Evolutionary conservation across 2,329 filamentous ascomycete species (phyloP), one percentile per base, ranked within the genome.

Genomic region (Xylariaceae sp.): DNA sequence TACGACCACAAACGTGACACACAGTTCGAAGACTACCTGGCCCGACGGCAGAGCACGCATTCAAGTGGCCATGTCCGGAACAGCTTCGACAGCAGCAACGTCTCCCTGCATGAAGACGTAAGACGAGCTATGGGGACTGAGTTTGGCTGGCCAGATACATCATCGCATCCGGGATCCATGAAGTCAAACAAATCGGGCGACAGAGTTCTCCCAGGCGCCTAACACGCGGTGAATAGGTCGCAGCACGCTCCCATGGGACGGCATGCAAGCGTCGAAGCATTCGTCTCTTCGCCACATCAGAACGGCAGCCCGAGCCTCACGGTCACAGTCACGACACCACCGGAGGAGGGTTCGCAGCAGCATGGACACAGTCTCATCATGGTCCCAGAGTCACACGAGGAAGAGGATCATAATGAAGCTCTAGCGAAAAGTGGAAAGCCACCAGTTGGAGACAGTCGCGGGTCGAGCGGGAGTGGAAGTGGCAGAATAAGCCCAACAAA

Each of bases 1-100:
- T 78, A 78, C 62, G 70, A 66, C 47, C 75, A 78, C 63, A 66
- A 72, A 64, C 69, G 75, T 6, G 72, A 77, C 48, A 78, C 75
- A 4, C 69, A 73, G 49, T 79, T 77, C 52, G 76, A 78, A 45
- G 70, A 73, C 5, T 78, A 75, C 59, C 59, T 75, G 16, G 68
- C 69, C 19, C 69, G 66, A 9, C 68, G 69, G 11, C 57, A 54
- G 3, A 66, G 64, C 48, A 54, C 45, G 33, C 45, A 41, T 19
- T 43, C 31, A n/a, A 38, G 42, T 3, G 12, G 6, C 11, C 44
- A 44, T 11, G 18, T 10, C 28, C 47, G 47, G 5, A 12, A n/a
- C 58, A 49, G 68, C 67, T 1, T 51, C 56, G 17, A 54, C 42
- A 42, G 45, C 19, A 14, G 34, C 33, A 13, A 16, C 9, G 7